phyloP scores from a whole-genome alignment of 2,329 filamentous ascomycete genomes.

The Talaromyces amestolkiae region DNA sequence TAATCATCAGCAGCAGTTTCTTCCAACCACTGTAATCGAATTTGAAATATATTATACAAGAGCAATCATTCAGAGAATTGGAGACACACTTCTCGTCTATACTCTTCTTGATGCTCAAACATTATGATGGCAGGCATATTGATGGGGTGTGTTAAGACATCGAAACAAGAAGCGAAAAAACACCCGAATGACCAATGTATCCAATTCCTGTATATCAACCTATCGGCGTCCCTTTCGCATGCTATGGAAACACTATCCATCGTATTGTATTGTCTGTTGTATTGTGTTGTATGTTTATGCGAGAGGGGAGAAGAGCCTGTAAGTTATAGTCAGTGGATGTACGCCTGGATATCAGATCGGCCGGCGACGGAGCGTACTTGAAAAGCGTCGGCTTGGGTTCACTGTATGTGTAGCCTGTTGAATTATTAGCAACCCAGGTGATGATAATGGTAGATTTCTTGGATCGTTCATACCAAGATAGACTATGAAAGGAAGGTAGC shows the following conservation, averaged over 20 bases:
- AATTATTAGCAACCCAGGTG: constrained; percentile 9
- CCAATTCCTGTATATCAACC: neutral
- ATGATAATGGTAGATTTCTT: neutral
- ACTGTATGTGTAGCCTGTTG: constrained; percentile 84
- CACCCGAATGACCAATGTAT: neutral
- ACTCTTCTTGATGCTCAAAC: neutral
- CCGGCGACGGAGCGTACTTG: constrained; percentile 52
- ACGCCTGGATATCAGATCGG: constrained; percentile 8
- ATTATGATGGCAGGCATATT: neutral
- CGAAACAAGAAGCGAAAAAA: neutral
- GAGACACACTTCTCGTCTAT: neutral
- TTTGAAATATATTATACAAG: neutral
- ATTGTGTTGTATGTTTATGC: constrained; percentile 29
- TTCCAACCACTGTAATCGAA: neutral
- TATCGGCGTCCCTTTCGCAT: neutral
- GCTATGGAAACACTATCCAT: neutral
- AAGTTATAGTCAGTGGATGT: constrained; percentile 21
- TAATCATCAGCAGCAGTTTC: neutral
- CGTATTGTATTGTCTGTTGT: constrained; percentile 2
- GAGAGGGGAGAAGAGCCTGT: constrained; percentile 44
- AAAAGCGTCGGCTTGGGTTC: constrained; percentile 81
- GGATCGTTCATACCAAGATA: constrained; percentile 71
- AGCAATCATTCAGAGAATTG: neutral
- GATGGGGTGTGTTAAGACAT: constrained; percentile 1
- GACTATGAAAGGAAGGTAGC: constrained; percentile 93